These are phyloP conservation scores for Coelastrella sp. DNA, from an alignment of 139 green algal genomes.

Conservation along the genomic window DNA sequence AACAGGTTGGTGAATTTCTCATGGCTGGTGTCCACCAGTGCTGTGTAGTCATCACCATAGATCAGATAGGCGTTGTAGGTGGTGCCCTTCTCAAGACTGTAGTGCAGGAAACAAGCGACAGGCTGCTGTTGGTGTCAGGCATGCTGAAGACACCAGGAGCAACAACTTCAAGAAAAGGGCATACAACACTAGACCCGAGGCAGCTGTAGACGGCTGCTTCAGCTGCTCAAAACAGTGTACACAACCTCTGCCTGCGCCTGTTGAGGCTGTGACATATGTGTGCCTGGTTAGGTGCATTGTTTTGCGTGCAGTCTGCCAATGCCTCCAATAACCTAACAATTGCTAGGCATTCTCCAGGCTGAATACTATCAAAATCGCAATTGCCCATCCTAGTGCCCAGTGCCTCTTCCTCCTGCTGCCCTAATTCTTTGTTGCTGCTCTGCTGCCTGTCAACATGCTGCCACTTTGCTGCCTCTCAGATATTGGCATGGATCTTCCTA, in stretches of 20 bases:
- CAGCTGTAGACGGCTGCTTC: background rate
- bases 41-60: constrained; percentile 88
- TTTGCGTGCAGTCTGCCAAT: too few species aligned
- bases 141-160: background rate
- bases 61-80: constrained; percentile 99
- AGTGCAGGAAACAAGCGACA: background rate
- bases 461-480: too few species aligned
- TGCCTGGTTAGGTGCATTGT: too few species aligned
- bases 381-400: too few species aligned
- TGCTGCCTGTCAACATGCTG: too few species aligned
- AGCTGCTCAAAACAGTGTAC: background rate
- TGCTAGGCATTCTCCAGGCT: too few species aligned
- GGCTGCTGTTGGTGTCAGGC: background rate
- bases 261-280: too few species aligned
- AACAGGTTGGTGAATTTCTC: constrained; percentile 97
- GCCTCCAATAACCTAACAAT: too few species aligned
- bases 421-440: too few species aligned
- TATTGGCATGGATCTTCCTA: background rate
- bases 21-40: constrained; percentile 93
- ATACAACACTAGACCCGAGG: background rate
- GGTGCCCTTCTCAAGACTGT: constrained; percentile 89
- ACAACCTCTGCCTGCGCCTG: too few species aligned
- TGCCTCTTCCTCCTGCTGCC: too few species aligned
- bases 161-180: background rate
- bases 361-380: too few species aligned